Evolutionary conservation across 2,329 filamentous ascomycete species (phyloP), one percentile per base, ranked within the genome.

Genomic region (Phoma sp.): DNA sequence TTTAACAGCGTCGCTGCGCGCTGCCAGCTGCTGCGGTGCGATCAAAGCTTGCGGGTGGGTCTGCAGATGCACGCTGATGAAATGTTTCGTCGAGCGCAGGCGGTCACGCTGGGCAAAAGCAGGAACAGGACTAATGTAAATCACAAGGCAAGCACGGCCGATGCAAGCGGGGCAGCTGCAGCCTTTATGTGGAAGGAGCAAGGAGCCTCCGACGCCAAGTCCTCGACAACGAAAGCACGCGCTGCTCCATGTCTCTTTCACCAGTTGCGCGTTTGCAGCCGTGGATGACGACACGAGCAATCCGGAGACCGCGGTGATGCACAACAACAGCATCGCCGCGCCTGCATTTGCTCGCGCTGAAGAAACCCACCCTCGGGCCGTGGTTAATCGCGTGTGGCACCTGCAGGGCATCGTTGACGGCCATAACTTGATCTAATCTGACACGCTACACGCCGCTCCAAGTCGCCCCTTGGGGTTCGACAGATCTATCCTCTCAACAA

Each of bases 381-480:
- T 55, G 65, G 64, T 66, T 68, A 61, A 66, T 64, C 64, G 18
- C 56, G 56, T 61, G 57, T 53, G 48, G 53, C 58, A 43, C 50
- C 18, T 41, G 27, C 55, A 46, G 59, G 60, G 39, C 37, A 69
- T 75, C 76, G 64, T 66, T 83, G 81, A 80, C 63, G 77, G 80
- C 76, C 74, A 79, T 59, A 75, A 83, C 82, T 85, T 85, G 82
- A 84, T 85, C 82, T 84, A 84, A 84, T 84, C 82, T 82, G 82
- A 84, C 73, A 73, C 71, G 68, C 55, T 60, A 57, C 25, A 11
- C 40, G 40, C 43, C 30, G 50, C 50, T n/a, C 24, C 32, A 18
- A 36, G 23, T 23, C 37, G 37, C 37, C 10, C 30, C 18, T 29
- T 18, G 18, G 9, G 13, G 10, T 25, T 23, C 22, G 8, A 25